phyloP scores from a whole-genome alignment of 2,329 filamentous ascomycete species.

The Colletotrichum liaoningense region DNA sequence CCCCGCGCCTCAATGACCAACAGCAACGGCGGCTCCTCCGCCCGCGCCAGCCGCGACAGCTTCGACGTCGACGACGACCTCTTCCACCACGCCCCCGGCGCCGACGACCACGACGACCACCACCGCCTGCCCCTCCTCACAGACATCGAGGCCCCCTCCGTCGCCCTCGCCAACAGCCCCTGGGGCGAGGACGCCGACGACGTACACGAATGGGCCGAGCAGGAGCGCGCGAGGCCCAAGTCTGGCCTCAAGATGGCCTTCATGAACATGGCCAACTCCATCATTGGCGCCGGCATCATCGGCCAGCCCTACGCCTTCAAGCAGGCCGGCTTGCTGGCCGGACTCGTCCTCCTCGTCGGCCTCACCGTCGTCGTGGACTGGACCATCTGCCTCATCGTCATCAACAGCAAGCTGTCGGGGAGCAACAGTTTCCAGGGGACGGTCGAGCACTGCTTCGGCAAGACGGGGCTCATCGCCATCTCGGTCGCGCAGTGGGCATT shows the following conservation, averaged over 20 bases:
- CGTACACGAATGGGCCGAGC: conserved; percentile 61
- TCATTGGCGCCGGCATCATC: conserved; percentile 83
- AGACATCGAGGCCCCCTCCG: conserved; percentile 84
- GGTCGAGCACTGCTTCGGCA: conserved; percentile 94
- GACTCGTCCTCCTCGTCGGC: conserved; percentile 79
- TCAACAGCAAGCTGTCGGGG: conserved; percentile 97
- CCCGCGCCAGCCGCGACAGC: conserved; percentile 30
- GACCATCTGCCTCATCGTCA: conserved; percentile 96
- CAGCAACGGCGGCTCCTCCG: conserved; percentile 24
- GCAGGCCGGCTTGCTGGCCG: conserved; percentile 88
- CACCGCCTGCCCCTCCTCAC: conserved; percentile 81
- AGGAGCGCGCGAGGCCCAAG: conserved; percentile 76
- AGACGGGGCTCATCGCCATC: conserved; percentile 88
- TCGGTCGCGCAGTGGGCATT: conserved; percentile 95
- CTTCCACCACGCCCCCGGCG: conserved; percentile 28
- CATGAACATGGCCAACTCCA: conserved; percentile 99
- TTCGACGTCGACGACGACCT: conserved; percentile 37
- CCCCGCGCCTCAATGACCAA: conserved; percentile 29
- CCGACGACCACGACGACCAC: conserved; percentile 31
- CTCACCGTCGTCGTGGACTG: conserved; percentile 92
- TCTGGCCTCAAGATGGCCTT: conserved; percentile 89
- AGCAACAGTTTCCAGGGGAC: conserved; percentile 95
- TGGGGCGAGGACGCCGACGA: conserved; percentile 55
- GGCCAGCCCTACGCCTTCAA: conserved; percentile 95
- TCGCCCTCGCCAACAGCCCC: conserved; percentile 70